Base-by-base conservation (phyloP, 1,284 basidiomycete species). In the Lentinula novae-zelandiae region DNA sequence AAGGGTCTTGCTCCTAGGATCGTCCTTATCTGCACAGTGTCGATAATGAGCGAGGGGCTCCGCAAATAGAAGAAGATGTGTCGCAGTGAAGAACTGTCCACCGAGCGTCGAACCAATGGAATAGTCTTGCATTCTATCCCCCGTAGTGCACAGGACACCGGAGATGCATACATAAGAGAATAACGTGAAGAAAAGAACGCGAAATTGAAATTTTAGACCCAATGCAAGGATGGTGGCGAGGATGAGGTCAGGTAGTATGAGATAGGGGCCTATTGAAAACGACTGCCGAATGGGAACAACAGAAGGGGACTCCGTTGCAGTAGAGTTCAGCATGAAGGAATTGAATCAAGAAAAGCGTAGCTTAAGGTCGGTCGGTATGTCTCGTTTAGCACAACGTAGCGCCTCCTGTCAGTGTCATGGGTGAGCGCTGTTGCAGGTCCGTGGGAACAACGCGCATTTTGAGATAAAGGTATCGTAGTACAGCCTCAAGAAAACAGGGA, bases 31-130 rank as follows among this genome's bases (percentile, higher is more conserved):
- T 3, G 33, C 56, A 10, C 57, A 57, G 48, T 67, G 66, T 6
- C 66, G 57, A 39, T 64, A 66, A 9, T 66, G 57, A 6, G 40
- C 27, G 13, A 66, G 42, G 12, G 68, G 67, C 4, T 66, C 44
- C 48, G 38, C 20, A 5, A 63, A 62, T 13, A 58, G 52, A 31
- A 68, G 65, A n/a, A 67, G 58, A 60, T 65, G 62, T 5, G 62
- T 34, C 1, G 62, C 65, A 10, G 62, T 66, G 42, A 66, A 60
- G 51, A 67, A 48, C 13, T 65, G 60, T n/a, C 57, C 54, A 10
- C 58, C 48, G n/a, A 66, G 53, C 1, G 58, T 49, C 15, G 61
- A 62, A 17, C 64, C 62, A 2, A 57, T 51, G n/a, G 46, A 52
- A 53, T 59, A 63, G 50, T 65, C 62, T 13, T 33, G 40, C 44